A percentile compares a stretch with the other conserved stretches of the same genome.
phyloP scores from a whole-genome alignment of 2,329 filamentous ascomycete genomes.

The Alternaria incomplexa region DNA sequence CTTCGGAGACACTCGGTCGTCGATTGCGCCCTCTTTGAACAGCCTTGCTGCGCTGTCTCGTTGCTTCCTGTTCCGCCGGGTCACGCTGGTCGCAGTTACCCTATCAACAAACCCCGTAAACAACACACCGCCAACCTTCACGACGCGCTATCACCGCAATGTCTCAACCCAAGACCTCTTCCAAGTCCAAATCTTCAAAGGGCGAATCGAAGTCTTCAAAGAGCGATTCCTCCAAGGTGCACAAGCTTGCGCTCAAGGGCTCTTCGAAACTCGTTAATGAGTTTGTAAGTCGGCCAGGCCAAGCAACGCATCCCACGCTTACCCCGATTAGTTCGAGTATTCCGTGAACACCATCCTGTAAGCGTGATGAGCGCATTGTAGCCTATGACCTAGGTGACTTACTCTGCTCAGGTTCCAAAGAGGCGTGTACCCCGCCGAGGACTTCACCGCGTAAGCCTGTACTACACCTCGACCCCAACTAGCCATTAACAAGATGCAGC shows the following conservation, averaged over 20 bases:
- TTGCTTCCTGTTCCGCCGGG: background rate
- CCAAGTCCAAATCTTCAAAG: constrained; percentile 20
- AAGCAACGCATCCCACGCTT: constrained; percentile 6
- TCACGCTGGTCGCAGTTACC: constrained; percentile 27
- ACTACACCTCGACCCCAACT: background rate
- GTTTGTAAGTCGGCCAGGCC: constrained; percentile 72
- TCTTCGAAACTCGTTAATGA: constrained; percentile 89
- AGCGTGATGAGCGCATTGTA: constrained; percentile 30
- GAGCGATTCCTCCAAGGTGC: constrained; percentile 81
- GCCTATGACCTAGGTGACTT: constrained; percentile 6
- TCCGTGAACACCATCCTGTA: constrained; percentile 97
- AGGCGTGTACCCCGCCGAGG: constrained; percentile 85
- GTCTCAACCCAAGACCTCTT: constrained; percentile 39
- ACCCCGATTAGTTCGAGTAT: constrained; percentile 78
- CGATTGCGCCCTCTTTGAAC: background rate
- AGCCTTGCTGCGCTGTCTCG: background rate
- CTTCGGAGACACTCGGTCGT: background rate
- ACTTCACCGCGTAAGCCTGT: constrained; percentile 81
- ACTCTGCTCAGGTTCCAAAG: constrained; percentile 73
- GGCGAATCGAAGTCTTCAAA: constrained; percentile 49
- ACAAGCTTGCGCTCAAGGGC: constrained; percentile 90
- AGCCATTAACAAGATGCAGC: constrained; percentile 47
- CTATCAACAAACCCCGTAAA: constrained; percentile 40
- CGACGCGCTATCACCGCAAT: constrained; percentile 24
- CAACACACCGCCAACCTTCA: constrained; percentile 15